These are phyloP conservation scores for Physcia stellaris DNA, from an alignment of 495 filamentous ascomycete genomes.

Conservation along the genomic window DNA sequence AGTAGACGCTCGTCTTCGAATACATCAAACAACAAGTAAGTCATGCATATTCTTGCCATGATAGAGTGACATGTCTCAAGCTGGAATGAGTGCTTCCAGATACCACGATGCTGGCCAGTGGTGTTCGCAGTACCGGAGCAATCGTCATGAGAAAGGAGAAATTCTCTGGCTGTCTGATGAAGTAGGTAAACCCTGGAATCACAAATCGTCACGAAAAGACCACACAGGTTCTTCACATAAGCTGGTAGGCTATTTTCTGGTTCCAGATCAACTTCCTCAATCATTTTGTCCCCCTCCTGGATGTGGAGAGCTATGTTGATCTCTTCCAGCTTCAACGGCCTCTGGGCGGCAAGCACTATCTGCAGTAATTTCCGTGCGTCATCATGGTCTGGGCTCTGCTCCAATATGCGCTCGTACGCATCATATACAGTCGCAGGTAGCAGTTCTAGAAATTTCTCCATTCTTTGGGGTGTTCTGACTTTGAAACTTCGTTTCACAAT, in stretches of 20 bases:
- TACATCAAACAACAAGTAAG: conserved; percentile 1
- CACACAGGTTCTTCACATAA: conserved; percentile 23
- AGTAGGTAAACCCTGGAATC: conserved; percentile 24
- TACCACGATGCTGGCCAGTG: background rate
- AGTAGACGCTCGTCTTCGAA: background rate
- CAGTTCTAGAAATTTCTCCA: conserved; percentile 14
- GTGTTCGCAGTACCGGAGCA: too few species aligned
- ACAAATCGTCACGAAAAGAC: conserved; percentile 27
- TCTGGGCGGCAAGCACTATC: conserved; percentile 23
- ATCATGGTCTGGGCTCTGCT: conserved; percentile 5
- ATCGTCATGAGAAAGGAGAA: conserved; percentile 12
- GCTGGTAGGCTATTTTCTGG: conserved; percentile 5
- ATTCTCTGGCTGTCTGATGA: conserved; percentile 24
- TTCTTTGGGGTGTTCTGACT: conserved; percentile 8
- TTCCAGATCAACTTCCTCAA: conserved; percentile 16
- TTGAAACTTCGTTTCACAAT: conserved; percentile 15
- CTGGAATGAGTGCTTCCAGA: conserved; percentile 1
- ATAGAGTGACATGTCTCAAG: background rate
- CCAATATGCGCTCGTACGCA: conserved; percentile 25
- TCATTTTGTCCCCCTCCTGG: conserved; percentile 11
- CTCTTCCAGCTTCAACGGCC: conserved; percentile 25
- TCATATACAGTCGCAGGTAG: conserved; percentile 20
- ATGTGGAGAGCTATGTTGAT: conserved; percentile 27
- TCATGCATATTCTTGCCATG: conserved; percentile 2
- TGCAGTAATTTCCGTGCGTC: conserved; percentile 20